Evolutionary conservation across 1,284 basidiomycete species (phyloP).

Genomic region (Heterobasidion occidentale): DNA sequence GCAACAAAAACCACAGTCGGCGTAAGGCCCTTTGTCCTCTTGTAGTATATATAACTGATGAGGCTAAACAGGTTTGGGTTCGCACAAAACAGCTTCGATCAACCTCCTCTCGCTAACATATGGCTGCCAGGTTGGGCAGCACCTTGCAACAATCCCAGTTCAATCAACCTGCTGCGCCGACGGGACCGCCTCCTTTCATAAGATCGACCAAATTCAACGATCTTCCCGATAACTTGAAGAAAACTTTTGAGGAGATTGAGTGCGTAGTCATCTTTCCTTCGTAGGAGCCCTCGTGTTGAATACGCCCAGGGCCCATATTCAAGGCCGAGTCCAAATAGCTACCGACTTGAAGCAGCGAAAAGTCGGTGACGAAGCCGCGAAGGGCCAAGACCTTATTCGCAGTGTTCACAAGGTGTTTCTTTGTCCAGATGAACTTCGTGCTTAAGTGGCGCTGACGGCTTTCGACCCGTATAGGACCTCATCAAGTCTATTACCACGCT

Average conservation of each 20-base stretch:
- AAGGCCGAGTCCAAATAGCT: conserved; percentile 69
- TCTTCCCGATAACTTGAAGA: conserved; percentile 62
- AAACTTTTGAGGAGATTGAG: conserved; percentile 66
- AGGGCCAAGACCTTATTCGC: conserved; percentile 61
- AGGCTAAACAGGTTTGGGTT: conserved; percentile 8
- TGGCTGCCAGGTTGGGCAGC: neutral
- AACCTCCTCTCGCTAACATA: neutral
- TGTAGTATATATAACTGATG: neutral
- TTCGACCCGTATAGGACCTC: conserved; percentile 39
- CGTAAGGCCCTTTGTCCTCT: neutral
- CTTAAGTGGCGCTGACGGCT: neutral
- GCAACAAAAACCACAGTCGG: conserved; percentile 4
- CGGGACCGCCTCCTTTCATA: conserved; percentile 44
- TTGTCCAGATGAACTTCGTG: neutral
- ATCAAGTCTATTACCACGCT: conserved; percentile 55
- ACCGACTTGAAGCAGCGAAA: conserved; percentile 71
- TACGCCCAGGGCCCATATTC: conserved; percentile 52
- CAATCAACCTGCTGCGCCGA: conserved; percentile 16
- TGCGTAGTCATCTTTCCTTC: conserved; percentile 24
- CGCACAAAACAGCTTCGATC: neutral
- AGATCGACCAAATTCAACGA: conserved; percentile 82
- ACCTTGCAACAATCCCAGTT: conserved; percentile 13
- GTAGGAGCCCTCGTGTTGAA: neutral
- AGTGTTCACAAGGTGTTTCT: conserved; percentile 52
- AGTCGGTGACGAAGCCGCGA: conserved; percentile 65